These are phyloP conservation scores for Pavlovales sp. DNA, from an alignment of 208 protist species.

Conservation along the genomic window DNA sequence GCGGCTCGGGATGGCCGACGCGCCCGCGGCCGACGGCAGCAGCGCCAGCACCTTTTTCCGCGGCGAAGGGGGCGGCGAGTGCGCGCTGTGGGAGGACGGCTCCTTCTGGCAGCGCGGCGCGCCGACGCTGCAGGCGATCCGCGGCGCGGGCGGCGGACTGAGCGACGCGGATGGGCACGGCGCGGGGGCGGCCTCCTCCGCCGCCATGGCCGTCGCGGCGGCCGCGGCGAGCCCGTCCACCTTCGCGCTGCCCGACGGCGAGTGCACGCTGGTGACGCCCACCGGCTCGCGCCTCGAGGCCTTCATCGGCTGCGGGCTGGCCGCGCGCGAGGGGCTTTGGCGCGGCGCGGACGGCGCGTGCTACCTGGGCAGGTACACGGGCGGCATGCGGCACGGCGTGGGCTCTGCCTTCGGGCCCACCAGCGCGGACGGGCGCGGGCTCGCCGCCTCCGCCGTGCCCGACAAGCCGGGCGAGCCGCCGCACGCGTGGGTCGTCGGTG, in stretches of 20 bases:
- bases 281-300: background rate
- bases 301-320: background rate
- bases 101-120: background rate
- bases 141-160: no score
- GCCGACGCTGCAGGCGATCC: background rate
- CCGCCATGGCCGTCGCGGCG: no score
- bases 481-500: background rate
- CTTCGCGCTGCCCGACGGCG: no score
- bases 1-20: background rate
- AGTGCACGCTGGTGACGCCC: background rate
- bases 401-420: background rate
- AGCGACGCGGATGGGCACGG: no score
- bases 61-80: no score
- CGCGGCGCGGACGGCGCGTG: background rate
- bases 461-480: background rate
- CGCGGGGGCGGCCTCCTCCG: no score
- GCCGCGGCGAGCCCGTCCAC: background rate
- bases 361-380: background rate
- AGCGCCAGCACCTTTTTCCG: no score
- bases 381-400: background rate
- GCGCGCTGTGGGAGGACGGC: background rate
- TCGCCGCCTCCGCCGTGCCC: background rate
- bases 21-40: no score
- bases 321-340: background rate
- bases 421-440: background rate